Conservation (phyloP, 495 filamentous ascomycete genomes). For the Tuber brumale region DNA sequence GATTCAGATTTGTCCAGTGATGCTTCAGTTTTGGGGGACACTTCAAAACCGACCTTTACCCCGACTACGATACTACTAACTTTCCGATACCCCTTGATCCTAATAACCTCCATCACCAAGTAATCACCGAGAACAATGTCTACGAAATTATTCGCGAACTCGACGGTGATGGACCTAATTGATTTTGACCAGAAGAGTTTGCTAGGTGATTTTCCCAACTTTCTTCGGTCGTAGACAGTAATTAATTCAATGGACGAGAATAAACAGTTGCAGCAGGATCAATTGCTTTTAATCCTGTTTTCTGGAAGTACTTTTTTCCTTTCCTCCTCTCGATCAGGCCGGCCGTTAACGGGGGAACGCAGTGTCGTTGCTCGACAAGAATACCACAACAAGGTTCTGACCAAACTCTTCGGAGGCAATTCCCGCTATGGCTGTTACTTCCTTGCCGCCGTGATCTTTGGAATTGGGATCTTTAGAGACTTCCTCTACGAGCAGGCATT, state of each 20-base stretch:
- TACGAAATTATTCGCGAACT: slow-evolving; percentile 35
- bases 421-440: slow-evolving; percentile 79
- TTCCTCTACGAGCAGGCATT: slow-evolving; percentile 66
- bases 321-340: slow-evolving; percentile 1
- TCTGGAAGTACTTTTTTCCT: slow-evolving; percentile 60
- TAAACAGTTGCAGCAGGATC: slow-evolving; percentile 56
- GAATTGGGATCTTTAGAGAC: slow-evolving; percentile 81
- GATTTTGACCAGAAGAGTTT: slow-evolving; percentile 62
- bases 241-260: slow-evolving; percentile 22
- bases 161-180: slow-evolving; percentile 46
- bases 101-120: not conserved
- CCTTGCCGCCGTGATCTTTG: slow-evolving; percentile 83
- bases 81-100: not conserved
- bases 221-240: slow-evolving; percentile 5
- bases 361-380: slow-evolving; percentile 50
- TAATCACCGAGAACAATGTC: slow-evolving; percentile 12
- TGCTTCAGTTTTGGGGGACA: not conserved
- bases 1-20: not conserved
- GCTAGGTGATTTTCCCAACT: slow-evolving; percentile 44
- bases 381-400: slow-evolving; percentile 82
- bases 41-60: not conserved
- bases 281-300: slow-evolving; percentile 70
- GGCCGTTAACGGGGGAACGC: not conserved
- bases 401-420: slow-evolving; percentile 75
- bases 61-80: not conserved